Conservation (phyloP, 2,329 filamentous ascomycete species). For the Tympanopsis confertula region DNA sequence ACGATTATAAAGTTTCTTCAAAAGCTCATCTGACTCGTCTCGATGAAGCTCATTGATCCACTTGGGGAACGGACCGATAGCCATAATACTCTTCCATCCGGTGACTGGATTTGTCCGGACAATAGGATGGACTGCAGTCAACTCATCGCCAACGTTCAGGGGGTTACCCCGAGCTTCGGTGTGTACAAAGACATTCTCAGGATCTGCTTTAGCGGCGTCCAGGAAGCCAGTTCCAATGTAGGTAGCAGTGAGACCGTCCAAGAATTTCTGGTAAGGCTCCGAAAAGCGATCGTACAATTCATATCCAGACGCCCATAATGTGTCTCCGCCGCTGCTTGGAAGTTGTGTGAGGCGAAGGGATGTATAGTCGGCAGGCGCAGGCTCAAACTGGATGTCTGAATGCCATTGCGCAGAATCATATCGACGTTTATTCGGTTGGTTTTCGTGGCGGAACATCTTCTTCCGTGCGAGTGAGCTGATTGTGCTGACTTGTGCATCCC, state of each 20-base stretch:
- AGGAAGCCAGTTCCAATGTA: constrained; percentile 26
- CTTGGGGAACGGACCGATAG: constrained; percentile 31
- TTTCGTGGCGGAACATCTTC: constrained; percentile 14
- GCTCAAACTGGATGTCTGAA: constrained; percentile 40
- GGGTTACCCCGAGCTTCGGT: constrained; percentile 17
- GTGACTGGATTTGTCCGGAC: constrained; percentile 22
- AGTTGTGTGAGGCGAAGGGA: constrained; percentile 35
- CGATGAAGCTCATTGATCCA: constrained; percentile 38
- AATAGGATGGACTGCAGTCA: constrained; percentile 13
- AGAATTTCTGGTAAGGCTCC: constrained; percentile 32
- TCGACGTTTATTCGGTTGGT: constrained; percentile 15
- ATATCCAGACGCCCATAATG: constrained; percentile 34
- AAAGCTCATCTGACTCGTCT: constrained; percentile 39
- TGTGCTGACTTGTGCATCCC: constrained; percentile 28
- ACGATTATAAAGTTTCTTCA: constrained; percentile 12
- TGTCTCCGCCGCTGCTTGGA: constrained; percentile 32
- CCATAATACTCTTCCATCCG: constrained; percentile 42
- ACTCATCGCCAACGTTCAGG: constrained; percentile 7
- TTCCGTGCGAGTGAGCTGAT: constrained; percentile 28
- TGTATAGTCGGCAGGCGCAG: constrained; percentile 38
- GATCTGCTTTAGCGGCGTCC: constrained; percentile 15
- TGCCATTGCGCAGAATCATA: constrained; percentile 35
- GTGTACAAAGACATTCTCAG: constrained; percentile 16
- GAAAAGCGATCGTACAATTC: constrained; percentile 45
- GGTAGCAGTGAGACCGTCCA: constrained; percentile 37